A percentile compares a stretch with the other conserved stretches of the same genome.
Conservation (phyloP, 192 early-diverging fungal species). For the Diversispora epigaea region DNA sequence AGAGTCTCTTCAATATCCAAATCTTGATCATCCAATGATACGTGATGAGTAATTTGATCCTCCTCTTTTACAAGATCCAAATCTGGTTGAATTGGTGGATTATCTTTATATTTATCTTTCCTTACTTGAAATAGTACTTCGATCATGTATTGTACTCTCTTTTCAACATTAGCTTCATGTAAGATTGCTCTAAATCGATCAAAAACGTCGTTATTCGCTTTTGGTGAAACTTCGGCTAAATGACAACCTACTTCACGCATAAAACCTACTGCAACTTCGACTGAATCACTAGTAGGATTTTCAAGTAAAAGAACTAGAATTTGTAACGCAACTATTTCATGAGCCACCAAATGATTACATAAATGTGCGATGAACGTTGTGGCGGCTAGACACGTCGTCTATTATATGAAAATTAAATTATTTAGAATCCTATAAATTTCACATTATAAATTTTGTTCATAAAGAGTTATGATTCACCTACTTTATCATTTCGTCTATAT, state of each 20-base stretch:
- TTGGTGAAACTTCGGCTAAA: slow-evolving; percentile 73
- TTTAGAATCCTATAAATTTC: neutral
- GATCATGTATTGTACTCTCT: slow-evolving; percentile 96
- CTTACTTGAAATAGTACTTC: slow-evolving; percentile 95
- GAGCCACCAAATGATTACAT: slow-evolving; percentile 84
- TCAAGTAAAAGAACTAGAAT: slow-evolving; percentile 79
- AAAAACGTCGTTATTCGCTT: slow-evolving; percentile 80
- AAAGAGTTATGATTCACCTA: slow-evolving; percentile 15
- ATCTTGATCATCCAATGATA: slow-evolving; percentile 75
- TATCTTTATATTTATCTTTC: slow-evolving; percentile 91
- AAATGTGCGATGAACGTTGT: slow-evolving; percentile 90
- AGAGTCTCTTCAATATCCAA: slow-evolving; percentile 77
- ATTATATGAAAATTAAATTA: neutral
- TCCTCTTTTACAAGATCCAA: slow-evolving; percentile 92
- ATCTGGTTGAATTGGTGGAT: slow-evolving; percentile 69
- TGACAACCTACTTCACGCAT: slow-evolving; percentile 86
- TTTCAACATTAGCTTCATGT: slow-evolving; percentile 92
- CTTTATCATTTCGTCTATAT: slow-evolving; percentile 90
- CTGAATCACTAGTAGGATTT: slow-evolving; percentile 90
- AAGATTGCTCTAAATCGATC: slow-evolving; percentile 89
- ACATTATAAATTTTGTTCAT: neutral
- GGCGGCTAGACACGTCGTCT: slow-evolving; percentile 74
- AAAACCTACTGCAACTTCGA: slow-evolving; percentile 94
- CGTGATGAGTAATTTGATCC: slow-evolving; percentile 91
- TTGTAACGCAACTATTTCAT: slow-evolving; percentile 89